Percentiles rank a stretch among this genome's conserved stretches.
phyloP scores from a whole-genome alignment of 2,329 filamentous ascomycete genomes.

The Aureobasidium sp. region DNA sequence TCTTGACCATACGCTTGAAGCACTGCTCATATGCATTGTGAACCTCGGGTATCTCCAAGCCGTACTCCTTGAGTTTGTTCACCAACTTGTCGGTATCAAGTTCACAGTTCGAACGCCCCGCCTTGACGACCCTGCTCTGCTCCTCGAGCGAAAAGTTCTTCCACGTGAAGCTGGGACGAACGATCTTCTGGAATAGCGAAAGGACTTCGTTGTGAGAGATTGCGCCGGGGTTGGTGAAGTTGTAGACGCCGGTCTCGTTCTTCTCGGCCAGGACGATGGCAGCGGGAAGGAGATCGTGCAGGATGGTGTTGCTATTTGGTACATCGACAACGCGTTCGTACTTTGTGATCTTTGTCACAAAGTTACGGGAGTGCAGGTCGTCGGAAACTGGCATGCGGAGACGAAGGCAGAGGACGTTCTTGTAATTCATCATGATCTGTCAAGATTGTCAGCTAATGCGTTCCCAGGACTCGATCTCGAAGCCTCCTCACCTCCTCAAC shows the following conservation, averaged over 20 bases:
- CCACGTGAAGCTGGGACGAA: constrained; percentile 53
- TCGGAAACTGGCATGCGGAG: constrained; percentile 62
- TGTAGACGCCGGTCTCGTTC: constrained; percentile 55
- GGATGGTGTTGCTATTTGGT: constrained; percentile 59
- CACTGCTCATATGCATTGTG: constrained; percentile 53
- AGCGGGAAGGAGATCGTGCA: constrained; percentile 54
- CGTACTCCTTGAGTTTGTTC: constrained; percentile 51
- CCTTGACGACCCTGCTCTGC: constrained; percentile 59
- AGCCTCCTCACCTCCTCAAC: constrained; percentile 48
- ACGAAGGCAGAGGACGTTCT: constrained; percentile 53
- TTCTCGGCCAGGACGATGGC: constrained; percentile 53
- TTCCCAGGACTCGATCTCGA: neutral
- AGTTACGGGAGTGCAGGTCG: constrained; percentile 57
- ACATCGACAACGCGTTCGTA: constrained; percentile 59
- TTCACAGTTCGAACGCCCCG: constrained; percentile 55
- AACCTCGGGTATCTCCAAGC: constrained; percentile 50
- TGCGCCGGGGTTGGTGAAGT: constrained; percentile 62
- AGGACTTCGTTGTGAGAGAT: constrained; percentile 65
- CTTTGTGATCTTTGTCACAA: constrained; percentile 59
- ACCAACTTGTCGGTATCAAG: constrained; percentile 54
- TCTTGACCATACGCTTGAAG: constrained; percentile 51
- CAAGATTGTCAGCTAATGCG: neutral
- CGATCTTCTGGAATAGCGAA: constrained; percentile 52
- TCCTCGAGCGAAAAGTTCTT: constrained; percentile 59
- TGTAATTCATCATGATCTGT: constrained; percentile 53